These are phyloP conservation scores for Powellomyces hirtus DNA, from an alignment of 192 early-diverging fungal genomes.

Conservation along the genomic window DNA sequence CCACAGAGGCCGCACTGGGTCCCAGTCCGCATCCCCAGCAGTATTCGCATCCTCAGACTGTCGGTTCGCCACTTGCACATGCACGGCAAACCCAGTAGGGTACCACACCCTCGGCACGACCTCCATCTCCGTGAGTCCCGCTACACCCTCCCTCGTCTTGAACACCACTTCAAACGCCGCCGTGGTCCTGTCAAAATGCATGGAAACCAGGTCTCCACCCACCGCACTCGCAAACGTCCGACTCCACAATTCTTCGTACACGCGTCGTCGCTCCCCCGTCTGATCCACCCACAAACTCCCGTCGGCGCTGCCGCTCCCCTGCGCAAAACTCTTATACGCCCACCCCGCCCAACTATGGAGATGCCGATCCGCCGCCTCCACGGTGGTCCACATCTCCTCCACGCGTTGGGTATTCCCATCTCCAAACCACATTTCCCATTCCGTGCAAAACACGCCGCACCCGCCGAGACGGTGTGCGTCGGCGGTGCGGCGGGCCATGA, in stretches of 20 bases:
- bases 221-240: slow-evolving; percentile 18
- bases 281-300: slow-evolving; percentile 10
- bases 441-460: slow-evolving; percentile 50
- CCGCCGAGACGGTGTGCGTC: slow-evolving; percentile 43
- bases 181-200: slow-evolving; percentile 5
- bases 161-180: slow-evolving; percentile 6
- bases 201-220: background rate
- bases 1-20: no score
- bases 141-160: background rate
- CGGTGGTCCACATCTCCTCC: slow-evolving; percentile 33
- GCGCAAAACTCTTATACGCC: slow-evolving; percentile 47
- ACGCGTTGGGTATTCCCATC: slow-evolving; percentile 17
- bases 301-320: slow-evolving; percentile 14
- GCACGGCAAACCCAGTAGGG: slow-evolving; percentile 9
- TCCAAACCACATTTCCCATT: slow-evolving; percentile 51
- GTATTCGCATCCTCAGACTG: no score
- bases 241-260: slow-evolving; percentile 13
- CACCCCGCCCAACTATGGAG: slow-evolving; percentile 57
- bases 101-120: slow-evolving; percentile 13
- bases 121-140: slow-evolving; percentile 2
- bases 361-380: slow-evolving; percentile 44
- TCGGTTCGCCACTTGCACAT: no score
- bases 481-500: slow-evolving; percentile 37
- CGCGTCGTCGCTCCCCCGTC: background rate
- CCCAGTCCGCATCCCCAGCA: no score